These are phyloP conservation scores for Irpex sp. DNA, from an alignment of 1,284 basidiomycete species.

Conservation along the genomic window DNA sequence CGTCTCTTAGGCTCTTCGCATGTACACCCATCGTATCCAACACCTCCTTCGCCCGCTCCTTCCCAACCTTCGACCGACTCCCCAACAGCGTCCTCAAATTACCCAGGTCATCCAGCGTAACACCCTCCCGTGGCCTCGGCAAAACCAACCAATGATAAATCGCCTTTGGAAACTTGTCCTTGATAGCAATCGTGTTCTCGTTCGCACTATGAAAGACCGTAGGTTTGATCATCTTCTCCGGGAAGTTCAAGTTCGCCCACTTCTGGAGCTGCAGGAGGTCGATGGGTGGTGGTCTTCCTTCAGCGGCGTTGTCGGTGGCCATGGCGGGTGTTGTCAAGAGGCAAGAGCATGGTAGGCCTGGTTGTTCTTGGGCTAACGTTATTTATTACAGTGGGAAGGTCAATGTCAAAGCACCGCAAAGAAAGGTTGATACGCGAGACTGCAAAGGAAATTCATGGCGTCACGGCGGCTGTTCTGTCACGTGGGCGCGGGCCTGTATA, in stretches of 20 bases:
- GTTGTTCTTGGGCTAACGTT: background rate
- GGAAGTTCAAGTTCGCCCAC: background rate
- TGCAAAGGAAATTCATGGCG: background rate
- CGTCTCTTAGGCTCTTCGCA: conserved; percentile 48
- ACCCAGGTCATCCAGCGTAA: conserved; percentile 41
- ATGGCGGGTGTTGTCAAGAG: background rate
- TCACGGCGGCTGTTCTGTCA: background rate
- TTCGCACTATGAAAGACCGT: conserved; percentile 59
- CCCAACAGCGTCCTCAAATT: conserved; percentile 62
- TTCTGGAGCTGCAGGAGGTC: background rate
- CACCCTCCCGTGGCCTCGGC: conserved; percentile 45
- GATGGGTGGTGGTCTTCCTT: background rate
- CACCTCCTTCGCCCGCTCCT: conserved; percentile 47
- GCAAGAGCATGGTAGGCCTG: background rate
- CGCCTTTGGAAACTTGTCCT: conserved; percentile 85
- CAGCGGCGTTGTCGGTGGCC: background rate
- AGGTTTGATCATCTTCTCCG: conserved; percentile 36
- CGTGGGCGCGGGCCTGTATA: background rate
- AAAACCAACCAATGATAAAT: conserved; percentile 82
- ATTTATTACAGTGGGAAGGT: background rate
- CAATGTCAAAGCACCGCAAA: background rate
- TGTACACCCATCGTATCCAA: conserved; percentile 55
- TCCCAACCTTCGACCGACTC: conserved; percentile 7
- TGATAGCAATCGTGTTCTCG: conserved; percentile 66
- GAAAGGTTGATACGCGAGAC: background rate